These are phyloP conservation scores for Phaffomyces antillensis DNA, from an alignment of 805 yeast genomes.

Conservation along the genomic window DNA sequence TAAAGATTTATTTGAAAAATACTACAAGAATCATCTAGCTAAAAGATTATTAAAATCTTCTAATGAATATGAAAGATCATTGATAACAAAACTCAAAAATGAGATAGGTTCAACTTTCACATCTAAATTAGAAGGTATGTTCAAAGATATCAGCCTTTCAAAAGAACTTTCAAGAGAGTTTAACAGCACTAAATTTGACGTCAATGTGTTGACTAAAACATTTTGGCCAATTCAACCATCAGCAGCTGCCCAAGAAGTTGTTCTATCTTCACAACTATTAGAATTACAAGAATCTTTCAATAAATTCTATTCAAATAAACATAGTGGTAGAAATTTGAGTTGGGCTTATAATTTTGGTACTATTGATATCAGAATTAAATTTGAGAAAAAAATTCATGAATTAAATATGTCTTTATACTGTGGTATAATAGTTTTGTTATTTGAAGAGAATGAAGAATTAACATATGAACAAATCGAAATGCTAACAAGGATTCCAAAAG, in stretches of 20 bases:
- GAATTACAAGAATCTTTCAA: conserved; percentile 40
- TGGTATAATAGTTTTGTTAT: conserved; percentile 69
- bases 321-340: conserved; percentile 49
- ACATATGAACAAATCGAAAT: conserved; percentile 56
- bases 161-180: conserved; percentile 39
- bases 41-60: conserved; percentile 56
- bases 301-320: conserved; percentile 40
- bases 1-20: conserved; percentile 79
- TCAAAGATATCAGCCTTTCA: conserved; percentile 65
- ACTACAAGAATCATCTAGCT: conserved; percentile 81
- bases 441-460: conserved; percentile 48
- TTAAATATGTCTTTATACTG: conserved; percentile 76
- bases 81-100: conserved; percentile 60
- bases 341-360: conserved; percentile 88
- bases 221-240: conserved; percentile 59
- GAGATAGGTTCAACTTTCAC: conserved; percentile 79
- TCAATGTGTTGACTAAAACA: conserved; percentile 51
- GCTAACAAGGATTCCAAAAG: conserved; percentile 62
- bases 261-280: conserved; percentile 38
- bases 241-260: conserved; percentile 23
- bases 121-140: conserved; percentile 78
- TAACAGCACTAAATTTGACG: conserved; percentile 34
- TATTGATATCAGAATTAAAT: conserved; percentile 68
- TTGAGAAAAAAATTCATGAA: conserved; percentile 64
- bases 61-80: conserved; percentile 59